Percentiles rank a stretch among this genome's conserved stretches.
Conservation (phyloP, 768 basidiomycete genomes). For the Lentinus tigrinus region DNA sequence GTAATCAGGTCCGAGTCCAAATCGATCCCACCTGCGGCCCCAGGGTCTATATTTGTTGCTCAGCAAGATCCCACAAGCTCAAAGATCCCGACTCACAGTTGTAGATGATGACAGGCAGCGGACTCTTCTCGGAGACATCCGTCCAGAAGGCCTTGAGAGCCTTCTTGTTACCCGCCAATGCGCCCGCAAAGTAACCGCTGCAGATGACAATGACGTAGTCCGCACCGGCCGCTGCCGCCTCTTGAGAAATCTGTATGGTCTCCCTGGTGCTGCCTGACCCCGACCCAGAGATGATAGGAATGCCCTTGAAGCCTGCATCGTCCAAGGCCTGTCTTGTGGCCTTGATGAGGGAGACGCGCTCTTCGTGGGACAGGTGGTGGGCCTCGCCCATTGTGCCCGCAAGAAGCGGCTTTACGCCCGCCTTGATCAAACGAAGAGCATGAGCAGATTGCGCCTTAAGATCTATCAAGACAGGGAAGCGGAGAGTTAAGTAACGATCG, state of each 20-base stretch:
- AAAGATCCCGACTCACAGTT: slow-evolving; percentile 58
- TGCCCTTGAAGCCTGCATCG: slow-evolving; percentile 48
- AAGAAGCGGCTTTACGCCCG: slow-evolving; percentile 36
- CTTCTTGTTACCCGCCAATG: slow-evolving; percentile 52
- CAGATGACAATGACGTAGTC: slow-evolving; percentile 85
- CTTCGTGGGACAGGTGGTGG: slow-evolving; percentile 43
- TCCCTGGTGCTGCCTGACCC: slow-evolving; percentile 82
- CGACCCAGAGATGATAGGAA: slow-evolving; percentile 80
- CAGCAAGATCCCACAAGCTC: slow-evolving; percentile 2
- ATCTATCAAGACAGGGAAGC: slow-evolving; percentile 29
- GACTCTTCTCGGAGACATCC: slow-evolving; percentile 75
- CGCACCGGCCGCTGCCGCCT: slow-evolving; percentile 82
- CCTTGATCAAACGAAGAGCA: slow-evolving; percentile 38
- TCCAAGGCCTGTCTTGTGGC: slow-evolving; percentile 69
- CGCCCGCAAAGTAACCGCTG: slow-evolving; percentile 85
- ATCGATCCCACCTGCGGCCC: slow-evolving; percentile 85
- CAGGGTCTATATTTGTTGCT: slow-evolving; percentile 58
- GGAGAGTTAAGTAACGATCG: neutral
- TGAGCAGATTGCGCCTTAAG: slow-evolving; percentile 38
- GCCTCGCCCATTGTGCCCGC: slow-evolving; percentile 49
- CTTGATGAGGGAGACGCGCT: slow-evolving; percentile 28
- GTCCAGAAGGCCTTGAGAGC: slow-evolving; percentile 80
- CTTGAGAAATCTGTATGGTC: slow-evolving; percentile 70
- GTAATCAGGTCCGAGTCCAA: slow-evolving; percentile 85
- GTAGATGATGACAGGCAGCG: slow-evolving; percentile 86